Evolutionary conservation across 768 basidiomycete genomes (phyloP), one percentile per base, ranked within the genome.

Genomic region (Daedalea quercina): DNA sequence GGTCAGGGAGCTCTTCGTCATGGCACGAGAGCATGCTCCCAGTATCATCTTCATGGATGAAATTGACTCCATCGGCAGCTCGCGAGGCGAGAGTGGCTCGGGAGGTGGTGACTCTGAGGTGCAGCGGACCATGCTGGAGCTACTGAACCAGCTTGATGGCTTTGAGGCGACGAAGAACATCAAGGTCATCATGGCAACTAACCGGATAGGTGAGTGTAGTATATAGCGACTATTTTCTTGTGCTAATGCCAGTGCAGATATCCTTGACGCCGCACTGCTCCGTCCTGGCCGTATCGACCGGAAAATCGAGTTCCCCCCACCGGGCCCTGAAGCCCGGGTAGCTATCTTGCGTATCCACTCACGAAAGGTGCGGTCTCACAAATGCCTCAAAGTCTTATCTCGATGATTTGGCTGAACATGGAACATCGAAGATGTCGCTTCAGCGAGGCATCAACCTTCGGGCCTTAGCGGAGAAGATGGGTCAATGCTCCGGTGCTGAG

Each of bases 41-140:
- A 90, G 88, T 69, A 96, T 98, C 72, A 96, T 98, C 67, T 97
- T 98, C 76, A 96, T 98, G 94, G 95, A 97, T 67, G 95, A 97
- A 72, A 97, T 98, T 58, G 95, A 98, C 71, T 93, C 90, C 19
- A 98, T 98, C 64, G 95, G 95, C 51, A 89, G 86, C 57, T 92
- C 91, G 57, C 72, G 94, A 66, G 92, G 94, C 11, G 90, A 94
- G 59, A 73, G 77, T 28, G 84, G 84, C 8, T 77, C 76, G 20
- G 79, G 81, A 7, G 76, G 78, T 25, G 81, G 82, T 4, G 82
- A 84, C 63, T 81, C 79, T 17, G 82, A 83, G 67, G 82, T 83
- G 17, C 82, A 84, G 70, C 71, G 82, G 47, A 83, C 81, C 43
- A 83, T 84, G 81, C 68, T 83, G 61, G 81, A 83, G 67, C 61